phyloP scores from a whole-genome alignment of 352 stramenopile genomes.

The Globisporangium echinulatum region DNA sequence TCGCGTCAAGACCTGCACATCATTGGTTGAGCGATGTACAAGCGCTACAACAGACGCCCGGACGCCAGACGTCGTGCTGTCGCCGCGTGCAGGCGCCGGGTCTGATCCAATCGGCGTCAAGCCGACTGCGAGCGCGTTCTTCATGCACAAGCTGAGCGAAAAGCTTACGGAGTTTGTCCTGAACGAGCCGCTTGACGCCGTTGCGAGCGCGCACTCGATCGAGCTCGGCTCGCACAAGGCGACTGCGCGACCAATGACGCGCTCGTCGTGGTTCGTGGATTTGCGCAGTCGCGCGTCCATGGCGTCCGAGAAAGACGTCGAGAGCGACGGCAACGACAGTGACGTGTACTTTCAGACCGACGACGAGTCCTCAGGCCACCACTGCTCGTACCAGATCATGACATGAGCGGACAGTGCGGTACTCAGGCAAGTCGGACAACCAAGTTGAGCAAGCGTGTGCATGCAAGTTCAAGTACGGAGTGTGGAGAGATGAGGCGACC shows the following conservation, averaged over 20 bases:
- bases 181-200: conserved; percentile 14
- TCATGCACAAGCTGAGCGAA: conserved; percentile 16
- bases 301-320: neutral
- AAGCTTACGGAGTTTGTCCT: conserved; percentile 21
- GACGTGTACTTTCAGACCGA: conserved; percentile 19
- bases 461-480: too few relatives aligned
- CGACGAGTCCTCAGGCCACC: conserved; percentile 14
- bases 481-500: neutral
- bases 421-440: too few relatives aligned
- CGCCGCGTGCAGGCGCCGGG: conserved; percentile 8
- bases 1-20: neutral
- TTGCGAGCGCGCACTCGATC: conserved; percentile 12
- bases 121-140: conserved; percentile 1
- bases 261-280: conserved; percentile 8
- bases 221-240: conserved; percentile 19
- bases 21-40: too few relatives aligned
- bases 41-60: neutral
- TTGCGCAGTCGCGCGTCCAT: conserved; percentile 2
- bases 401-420: neutral
- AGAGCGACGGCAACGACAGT: neutral
- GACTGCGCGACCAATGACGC: neutral
- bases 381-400: conserved; percentile 21
- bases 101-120: neutral
- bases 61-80: conserved; percentile 6
- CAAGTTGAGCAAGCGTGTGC: too few relatives aligned